Evolutionary conservation across 2,329 filamentous ascomycete genomes (phyloP).

Genomic region (Nemania abortiva): DNA sequence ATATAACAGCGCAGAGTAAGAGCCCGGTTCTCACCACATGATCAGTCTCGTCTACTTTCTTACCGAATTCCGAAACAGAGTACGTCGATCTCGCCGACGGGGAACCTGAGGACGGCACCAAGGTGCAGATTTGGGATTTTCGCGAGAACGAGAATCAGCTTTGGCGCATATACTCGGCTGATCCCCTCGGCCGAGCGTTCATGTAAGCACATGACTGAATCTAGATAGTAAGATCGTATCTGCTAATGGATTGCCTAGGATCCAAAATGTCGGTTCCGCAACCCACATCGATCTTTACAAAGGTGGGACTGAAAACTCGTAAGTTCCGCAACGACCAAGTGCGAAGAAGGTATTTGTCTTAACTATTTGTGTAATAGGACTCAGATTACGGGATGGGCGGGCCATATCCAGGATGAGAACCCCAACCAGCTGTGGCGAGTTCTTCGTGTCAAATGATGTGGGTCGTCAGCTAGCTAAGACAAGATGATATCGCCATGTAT

Average conservation of each 20-base stretch:
- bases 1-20: neutral
- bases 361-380: neutral
- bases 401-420: neutral
- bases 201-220: conserved; percentile 4
- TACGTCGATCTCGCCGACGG: conserved; percentile 1
- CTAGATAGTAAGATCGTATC: neutral
- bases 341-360: neutral
- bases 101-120: neutral
- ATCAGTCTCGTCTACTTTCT: no score
- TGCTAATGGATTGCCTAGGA: conserved; percentile 2
- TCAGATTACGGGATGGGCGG: neutral
- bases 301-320: conserved; percentile 1
- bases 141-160: conserved; percentile 7
- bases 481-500: no score
- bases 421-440: conserved; percentile 20
- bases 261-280: conserved; percentile 15
- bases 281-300: conserved; percentile 12
- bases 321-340: neutral
- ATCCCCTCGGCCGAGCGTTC: conserved; percentile 8
- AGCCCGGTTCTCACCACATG: neutral
- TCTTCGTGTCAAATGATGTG: no score
- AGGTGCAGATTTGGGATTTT: neutral
- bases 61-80: neutral
- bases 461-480: no score
- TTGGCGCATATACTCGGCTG: conserved; percentile 12